Conservation (phyloP, 441 rosid genomes). For the Monsonia emarginata region DNA sequence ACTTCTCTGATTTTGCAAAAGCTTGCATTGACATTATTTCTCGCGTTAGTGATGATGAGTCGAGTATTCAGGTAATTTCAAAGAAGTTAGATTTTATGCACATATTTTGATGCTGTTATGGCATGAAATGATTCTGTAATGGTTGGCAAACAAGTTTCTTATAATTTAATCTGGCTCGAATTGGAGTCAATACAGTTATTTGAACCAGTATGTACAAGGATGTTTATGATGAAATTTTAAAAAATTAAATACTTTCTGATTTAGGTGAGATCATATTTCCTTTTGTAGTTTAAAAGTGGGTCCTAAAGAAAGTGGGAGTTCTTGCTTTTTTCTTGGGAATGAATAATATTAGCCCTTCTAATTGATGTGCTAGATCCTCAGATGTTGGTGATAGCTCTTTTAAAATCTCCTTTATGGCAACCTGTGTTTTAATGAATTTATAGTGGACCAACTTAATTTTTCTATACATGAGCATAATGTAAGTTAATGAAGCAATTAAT, state of each 20-base stretch:
- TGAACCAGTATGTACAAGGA: background rate
- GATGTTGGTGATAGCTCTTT: background rate
- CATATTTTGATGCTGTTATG: background rate
- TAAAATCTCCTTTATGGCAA: background rate
- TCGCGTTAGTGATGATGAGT: constrained; percentile 92
- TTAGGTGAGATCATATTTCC: background rate
- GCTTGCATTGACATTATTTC: constrained; percentile 91
- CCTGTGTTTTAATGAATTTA: background rate
- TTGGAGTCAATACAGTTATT: background rate
- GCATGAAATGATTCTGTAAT: background rate
- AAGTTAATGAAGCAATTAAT: background rate
- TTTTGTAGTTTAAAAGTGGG: background rate
- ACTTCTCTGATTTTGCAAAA: constrained; percentile 74
- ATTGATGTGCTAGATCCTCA: background rate
- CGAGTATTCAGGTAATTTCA: constrained; percentile 77
- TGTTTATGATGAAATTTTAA: background rate
- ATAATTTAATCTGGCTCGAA: too few relatives aligned
- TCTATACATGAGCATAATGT: background rate
- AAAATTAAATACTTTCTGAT: background rate
- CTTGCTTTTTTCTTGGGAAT: background rate
- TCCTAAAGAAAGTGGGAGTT: background rate
- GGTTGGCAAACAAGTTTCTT: background rate
- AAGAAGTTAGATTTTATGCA: background rate
- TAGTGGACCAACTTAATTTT: background rate
- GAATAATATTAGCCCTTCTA: background rate